Percentiles rank a stretch among this genome's conserved stretches.
Conservation (phyloP, 78 protist species). For the Emiliania huxleyi region DNA sequence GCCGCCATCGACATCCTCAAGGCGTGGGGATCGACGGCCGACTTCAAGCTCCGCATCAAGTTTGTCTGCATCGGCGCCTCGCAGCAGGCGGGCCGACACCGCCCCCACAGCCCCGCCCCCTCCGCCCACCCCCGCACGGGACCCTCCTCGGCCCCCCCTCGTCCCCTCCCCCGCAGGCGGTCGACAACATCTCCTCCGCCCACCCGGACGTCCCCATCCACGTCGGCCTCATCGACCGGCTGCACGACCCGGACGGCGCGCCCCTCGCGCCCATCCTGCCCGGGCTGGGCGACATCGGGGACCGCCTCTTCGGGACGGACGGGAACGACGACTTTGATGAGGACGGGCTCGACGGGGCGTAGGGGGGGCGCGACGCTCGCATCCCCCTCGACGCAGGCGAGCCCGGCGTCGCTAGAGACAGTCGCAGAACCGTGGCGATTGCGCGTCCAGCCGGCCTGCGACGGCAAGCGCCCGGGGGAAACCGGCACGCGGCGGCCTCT, state of each 20-base stretch:
- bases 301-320: not conserved
- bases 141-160: too few relatives aligned
- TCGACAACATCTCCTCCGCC: not conserved
- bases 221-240: not conserved
- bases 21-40: not conserved
- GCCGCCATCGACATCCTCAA: conserved; percentile 19
- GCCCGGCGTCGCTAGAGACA: too few relatives aligned
- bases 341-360: too few relatives aligned
- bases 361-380: too few relatives aligned
- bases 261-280: not conserved
- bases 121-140: too few relatives aligned
- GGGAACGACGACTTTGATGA: not conserved
- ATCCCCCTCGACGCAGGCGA: too few relatives aligned
- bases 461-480: too few relatives aligned
- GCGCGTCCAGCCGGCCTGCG: too few relatives aligned
- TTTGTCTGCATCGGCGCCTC: not conserved
- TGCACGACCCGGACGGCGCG: not conserved
- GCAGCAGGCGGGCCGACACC: not conserved
- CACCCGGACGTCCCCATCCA: conserved; percentile 1
- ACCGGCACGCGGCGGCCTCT: too few relatives aligned
- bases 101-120: too few relatives aligned
- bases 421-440: too few relatives aligned
- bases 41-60: not conserved
- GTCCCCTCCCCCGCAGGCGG: too few relatives aligned
- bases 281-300: not conserved